Percentiles rank a stretch among this genome's conserved stretches.
These are phyloP conservation scores for Aegilops tauschii DNA, from an alignment of 176 grass and related monocot species.

Conservation along the genomic window DNA sequence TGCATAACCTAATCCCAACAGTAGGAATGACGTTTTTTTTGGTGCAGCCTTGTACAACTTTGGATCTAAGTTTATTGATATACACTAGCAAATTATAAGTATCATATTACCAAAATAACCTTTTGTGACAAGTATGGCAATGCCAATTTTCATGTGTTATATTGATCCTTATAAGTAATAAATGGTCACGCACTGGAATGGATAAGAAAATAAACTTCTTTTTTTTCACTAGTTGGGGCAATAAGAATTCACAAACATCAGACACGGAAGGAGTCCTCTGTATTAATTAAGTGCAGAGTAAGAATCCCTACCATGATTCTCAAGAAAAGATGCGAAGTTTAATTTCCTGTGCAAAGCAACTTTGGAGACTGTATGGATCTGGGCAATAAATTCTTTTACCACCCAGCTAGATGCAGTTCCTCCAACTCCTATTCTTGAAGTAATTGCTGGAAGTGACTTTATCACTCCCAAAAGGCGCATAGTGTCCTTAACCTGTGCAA, in stretches of 20 bases:
- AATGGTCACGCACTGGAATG: neutral
- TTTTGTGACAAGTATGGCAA: neutral
- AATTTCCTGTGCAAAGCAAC: constrained; percentile 73
- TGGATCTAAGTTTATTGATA: neutral
- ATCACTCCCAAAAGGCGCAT: constrained; percentile 83
- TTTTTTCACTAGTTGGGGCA: neutral
- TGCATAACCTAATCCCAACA: neutral
- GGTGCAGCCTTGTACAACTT: neutral
- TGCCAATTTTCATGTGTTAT: neutral
- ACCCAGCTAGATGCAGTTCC: constrained; percentile 91
- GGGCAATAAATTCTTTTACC: constrained; percentile 90
- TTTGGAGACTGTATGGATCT: constrained; percentile 87
- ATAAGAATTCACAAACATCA: neutral
- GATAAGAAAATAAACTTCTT: neutral
- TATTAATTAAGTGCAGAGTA: neutral
- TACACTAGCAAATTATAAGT: constrained; percentile 5
- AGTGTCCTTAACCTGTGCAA: constrained; percentile 81
- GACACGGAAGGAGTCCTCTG: neutral
- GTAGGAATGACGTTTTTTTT: neutral
- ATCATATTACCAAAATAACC: neutral
- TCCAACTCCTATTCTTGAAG: constrained; percentile 88
- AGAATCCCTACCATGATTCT: constrained; percentile 71
- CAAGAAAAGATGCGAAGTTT: constrained; percentile 82
- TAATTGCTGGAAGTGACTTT: constrained; percentile 78
- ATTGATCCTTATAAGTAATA: neutral